Evolutionary conservation across 2,329 filamentous ascomycete species (phyloP).

Genomic region (Kalmusia sp.): DNA sequence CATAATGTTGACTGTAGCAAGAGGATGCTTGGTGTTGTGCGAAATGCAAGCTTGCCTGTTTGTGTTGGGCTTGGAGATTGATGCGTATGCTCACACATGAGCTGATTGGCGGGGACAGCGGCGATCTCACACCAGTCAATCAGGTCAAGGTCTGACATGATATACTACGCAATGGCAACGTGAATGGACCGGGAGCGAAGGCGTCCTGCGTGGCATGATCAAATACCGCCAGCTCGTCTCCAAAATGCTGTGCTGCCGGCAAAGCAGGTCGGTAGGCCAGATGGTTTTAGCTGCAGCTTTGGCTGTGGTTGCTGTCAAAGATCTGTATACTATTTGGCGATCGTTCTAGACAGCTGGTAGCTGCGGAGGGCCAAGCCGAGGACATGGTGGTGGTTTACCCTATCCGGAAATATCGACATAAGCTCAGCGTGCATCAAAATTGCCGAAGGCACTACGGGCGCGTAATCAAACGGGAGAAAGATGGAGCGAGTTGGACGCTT

Average conservation of each 20-base stretch:
- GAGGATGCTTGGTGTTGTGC: too few relatives aligned
- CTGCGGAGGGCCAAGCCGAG: neutral
- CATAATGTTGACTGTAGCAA: too few relatives aligned
- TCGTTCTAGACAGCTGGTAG: neutral
- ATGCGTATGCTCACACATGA: too few relatives aligned
- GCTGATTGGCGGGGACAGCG: too few relatives aligned
- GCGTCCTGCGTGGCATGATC: neutral
- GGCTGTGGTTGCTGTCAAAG: neutral
- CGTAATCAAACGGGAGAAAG: neutral
- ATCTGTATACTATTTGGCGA: neutral
- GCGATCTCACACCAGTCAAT: too few relatives aligned
- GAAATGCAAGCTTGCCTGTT: too few relatives aligned
- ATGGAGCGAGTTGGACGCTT: neutral
- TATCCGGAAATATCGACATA: slow-evolving; percentile 5
- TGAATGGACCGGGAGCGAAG: too few relatives aligned
- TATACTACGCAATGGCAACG: neutral
- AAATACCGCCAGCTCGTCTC: neutral
- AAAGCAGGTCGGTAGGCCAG: neutral
- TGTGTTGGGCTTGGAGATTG: too few relatives aligned
- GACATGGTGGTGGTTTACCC: slow-evolving; percentile 6
- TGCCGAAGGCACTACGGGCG: slow-evolving; percentile 4
- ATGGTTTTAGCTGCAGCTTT: neutral
- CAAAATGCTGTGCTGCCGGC: neutral
- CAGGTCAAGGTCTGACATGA: neutral
- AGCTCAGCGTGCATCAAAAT: neutral